A percentile compares a stretch with the other conserved stretches of the same genome.
Evolutionary conservation across 2,329 filamentous ascomycete genomes (phyloP).

Genomic region (Aspergillus proliferans): DNA sequence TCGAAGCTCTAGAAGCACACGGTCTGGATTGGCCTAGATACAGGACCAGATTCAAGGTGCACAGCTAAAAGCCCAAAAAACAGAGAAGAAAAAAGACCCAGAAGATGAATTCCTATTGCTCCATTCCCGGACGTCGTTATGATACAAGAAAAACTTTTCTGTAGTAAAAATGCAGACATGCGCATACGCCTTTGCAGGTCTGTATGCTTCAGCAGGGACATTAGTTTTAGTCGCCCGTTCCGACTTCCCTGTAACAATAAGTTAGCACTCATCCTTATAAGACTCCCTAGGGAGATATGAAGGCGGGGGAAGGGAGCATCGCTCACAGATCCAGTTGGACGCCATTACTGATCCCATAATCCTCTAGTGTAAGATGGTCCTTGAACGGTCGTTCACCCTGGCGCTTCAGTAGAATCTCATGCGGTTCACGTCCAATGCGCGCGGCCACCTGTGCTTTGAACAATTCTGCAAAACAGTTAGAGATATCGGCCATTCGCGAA

Average conservation of each 20-base stretch:
- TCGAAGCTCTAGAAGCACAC: background rate
- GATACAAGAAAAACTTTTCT: background rate
- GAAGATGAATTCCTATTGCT: slow-evolving; percentile 2
- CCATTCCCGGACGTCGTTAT: background rate
- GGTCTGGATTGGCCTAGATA: slow-evolving; percentile 28
- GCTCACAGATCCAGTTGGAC: slow-evolving; percentile 53
- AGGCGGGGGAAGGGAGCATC: background rate
- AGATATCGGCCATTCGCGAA: slow-evolving; percentile 1
- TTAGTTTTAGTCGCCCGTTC: slow-evolving; percentile 38
- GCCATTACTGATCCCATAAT: slow-evolving; percentile 91
- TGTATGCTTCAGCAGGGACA: slow-evolving; percentile 6
- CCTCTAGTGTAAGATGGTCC: slow-evolving; percentile 76
- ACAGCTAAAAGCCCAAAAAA: background rate
- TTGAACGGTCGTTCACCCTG: slow-evolving; percentile 93
- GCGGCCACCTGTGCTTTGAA: slow-evolving; percentile 91
- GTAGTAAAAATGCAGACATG: background rate
- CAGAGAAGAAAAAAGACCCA: slow-evolving; percentile 4
- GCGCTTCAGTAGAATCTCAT: slow-evolving; percentile 85
- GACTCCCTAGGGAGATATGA: background rate
- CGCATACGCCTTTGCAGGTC: background rate
- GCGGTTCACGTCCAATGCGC: slow-evolving; percentile 78
- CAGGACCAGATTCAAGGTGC: slow-evolving; percentile 12
- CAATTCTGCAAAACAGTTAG: slow-evolving; percentile 42
- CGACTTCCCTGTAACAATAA: slow-evolving; percentile 35
- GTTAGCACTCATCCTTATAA: slow-evolving; percentile 16